Conservation (phyloP, 2,329 filamentous ascomycete genomes). For the Capronia coronata region DNA sequence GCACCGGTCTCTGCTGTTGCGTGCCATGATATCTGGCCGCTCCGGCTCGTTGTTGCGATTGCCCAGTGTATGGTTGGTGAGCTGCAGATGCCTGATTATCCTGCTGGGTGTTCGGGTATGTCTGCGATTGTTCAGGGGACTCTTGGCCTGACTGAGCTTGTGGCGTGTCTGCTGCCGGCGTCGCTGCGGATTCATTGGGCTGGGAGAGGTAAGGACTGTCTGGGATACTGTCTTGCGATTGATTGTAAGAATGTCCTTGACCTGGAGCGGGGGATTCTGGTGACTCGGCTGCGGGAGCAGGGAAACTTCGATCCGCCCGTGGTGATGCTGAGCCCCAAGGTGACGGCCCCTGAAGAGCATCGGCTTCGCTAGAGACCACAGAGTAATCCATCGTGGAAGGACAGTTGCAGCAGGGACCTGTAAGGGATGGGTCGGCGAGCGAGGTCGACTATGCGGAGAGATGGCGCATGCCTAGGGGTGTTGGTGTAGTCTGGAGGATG, state of each 20-base stretch:
- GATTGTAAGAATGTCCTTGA: conserved; percentile 27
- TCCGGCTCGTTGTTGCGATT: conserved; percentile 29
- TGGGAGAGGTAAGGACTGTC: conserved; percentile 31
- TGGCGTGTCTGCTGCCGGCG: conserved; percentile 27
- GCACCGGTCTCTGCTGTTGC: conserved; percentile 46
- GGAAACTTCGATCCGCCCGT: conserved; percentile 42
- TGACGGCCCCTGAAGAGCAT: conserved; percentile 52
- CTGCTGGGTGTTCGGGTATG: conserved; percentile 17
- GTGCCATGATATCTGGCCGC: conserved; percentile 46
- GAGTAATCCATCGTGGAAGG: conserved; percentile 58
- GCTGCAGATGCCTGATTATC: conserved; percentile 21
- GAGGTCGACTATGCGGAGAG: conserved; percentile 8
- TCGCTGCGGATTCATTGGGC: conserved; percentile 27
- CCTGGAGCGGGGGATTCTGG: conserved; percentile 39
- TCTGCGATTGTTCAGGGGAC: conserved; percentile 7
- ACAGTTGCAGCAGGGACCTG: background rate
- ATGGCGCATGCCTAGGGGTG: conserved; percentile 1
- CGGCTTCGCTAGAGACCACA: conserved; percentile 50
- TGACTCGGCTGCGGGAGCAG: conserved; percentile 33
- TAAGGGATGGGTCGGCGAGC: conserved; percentile 1
- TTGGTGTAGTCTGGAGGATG: background rate
- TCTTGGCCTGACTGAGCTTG: conserved; percentile 5
- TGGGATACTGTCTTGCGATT: conserved; percentile 26
- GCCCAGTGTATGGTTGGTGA: too few relatives aligned
- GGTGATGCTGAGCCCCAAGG: conserved; percentile 59